These are phyloP conservation scores for Lodderomyces margitis DNA, from an alignment of 1,139 yeast genomes.

Conservation along the genomic window DNA sequence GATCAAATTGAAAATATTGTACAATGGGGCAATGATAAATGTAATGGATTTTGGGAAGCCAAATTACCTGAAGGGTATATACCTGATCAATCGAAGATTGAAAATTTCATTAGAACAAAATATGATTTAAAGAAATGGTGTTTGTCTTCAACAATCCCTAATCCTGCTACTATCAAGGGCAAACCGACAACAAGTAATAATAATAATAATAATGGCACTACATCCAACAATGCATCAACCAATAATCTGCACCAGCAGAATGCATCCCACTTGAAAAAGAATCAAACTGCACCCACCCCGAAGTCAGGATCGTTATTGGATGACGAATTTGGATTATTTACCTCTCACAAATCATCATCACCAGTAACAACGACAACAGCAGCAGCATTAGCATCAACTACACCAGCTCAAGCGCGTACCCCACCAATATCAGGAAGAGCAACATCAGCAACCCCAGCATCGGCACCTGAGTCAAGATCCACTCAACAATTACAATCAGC, in stretches of 20 bases:
- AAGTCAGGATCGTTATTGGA: slow-evolving; percentile 21
- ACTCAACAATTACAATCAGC: slow-evolving; percentile 21
- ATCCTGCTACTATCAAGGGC: slow-evolving; percentile 45
- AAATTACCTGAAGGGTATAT: slow-evolving; percentile 66
- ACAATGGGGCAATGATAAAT: slow-evolving; percentile 80
- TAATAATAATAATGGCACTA: no score
- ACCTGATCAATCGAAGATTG: slow-evolving; percentile 85
- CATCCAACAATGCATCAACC: no score
- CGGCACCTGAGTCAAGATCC: slow-evolving; percentile 6
- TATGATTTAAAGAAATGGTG: slow-evolving; percentile 91
- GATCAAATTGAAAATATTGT: slow-evolving; percentile 84
- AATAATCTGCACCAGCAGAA: neutral
- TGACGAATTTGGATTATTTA: slow-evolving; percentile 43
- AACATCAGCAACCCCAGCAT: slow-evolving; percentile 3
- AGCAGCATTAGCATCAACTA: no score
- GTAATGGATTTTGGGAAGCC: slow-evolving; percentile 81
- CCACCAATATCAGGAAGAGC: neutral
- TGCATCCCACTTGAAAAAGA: slow-evolving; percentile 9
- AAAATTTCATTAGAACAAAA: slow-evolving; percentile 85
- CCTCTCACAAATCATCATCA: slow-evolving; percentile 19
- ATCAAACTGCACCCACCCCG: slow-evolving; percentile 8
- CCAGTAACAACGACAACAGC: no score
- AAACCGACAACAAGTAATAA: slow-evolving; percentile 4
- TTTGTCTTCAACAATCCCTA: slow-evolving; percentile 49
- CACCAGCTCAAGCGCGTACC: slow-evolving; percentile 5